Evolutionary conservation across 2,329 filamentous ascomycete genomes (phyloP).

Genomic region (Talaromyces sp.): DNA sequence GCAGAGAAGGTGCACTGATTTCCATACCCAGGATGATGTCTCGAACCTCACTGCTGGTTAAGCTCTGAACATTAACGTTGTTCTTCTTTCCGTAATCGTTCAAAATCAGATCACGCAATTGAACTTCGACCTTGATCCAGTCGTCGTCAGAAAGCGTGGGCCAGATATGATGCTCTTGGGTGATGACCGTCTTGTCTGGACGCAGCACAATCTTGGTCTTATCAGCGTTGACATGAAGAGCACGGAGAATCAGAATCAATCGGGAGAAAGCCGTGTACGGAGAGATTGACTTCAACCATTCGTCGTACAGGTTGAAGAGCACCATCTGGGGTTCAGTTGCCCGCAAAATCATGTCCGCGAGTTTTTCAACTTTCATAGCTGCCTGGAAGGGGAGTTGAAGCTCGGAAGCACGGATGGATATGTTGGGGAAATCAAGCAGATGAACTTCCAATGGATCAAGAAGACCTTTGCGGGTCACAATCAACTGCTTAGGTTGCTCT

Average conservation of each 20-base stretch:
- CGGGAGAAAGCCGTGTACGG: conserved; percentile 98
- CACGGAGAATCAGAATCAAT: conserved; percentile 85
- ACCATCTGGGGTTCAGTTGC: conserved; percentile 99
- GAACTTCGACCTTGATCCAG: conserved; percentile 99
- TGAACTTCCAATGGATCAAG: conserved; percentile 96
- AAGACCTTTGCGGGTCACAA: conserved; percentile 95
- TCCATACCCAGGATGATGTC: conserved; percentile 99
- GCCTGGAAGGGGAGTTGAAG: conserved; percentile 97
- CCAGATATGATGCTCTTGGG: conserved; percentile 98
- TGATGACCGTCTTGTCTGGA: conserved; percentile 97
- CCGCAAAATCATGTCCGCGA: conserved; percentile 96
- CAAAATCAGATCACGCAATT: conserved; percentile 88
- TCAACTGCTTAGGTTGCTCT: conserved; percentile 97
- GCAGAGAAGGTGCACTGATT: conserved; percentile 95
- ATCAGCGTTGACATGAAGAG: conserved; percentile 94
- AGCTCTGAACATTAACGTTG: conserved; percentile 95
- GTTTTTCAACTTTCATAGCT: conserved; percentile 99
- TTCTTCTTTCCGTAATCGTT: conserved; percentile 99
- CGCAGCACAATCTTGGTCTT: conserved; percentile 95
- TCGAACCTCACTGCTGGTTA: conserved; percentile 94
- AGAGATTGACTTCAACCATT: conserved; percentile 97
- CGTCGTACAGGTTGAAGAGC: conserved; percentile 96
- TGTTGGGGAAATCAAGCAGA: conserved; percentile 96
- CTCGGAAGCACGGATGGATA: conserved; percentile 95
- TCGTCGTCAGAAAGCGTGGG: conserved; percentile 89